Evolutionary conservation across 2,329 filamentous ascomycete genomes (phyloP).

Genomic region (Cladophialophora yegresii): DNA sequence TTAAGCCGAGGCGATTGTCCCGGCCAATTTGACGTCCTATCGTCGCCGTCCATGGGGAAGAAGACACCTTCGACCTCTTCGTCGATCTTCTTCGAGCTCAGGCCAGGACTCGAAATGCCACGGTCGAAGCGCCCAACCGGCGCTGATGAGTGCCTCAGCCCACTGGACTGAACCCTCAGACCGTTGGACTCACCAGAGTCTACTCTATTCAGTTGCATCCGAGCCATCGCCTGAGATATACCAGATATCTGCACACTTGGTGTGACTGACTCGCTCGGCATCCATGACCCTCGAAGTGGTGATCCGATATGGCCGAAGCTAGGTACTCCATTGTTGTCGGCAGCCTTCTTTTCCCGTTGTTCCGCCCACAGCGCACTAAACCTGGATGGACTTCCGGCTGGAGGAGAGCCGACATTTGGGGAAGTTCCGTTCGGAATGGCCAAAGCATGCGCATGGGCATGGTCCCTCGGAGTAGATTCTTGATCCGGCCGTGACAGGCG

Average conservation of each 20-base stretch:
- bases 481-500: conserved; percentile 61
- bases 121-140: conserved; percentile 45
- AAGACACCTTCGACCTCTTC: conserved; percentile 51
- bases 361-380: conserved; percentile 62
- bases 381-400: conserved; percentile 60
- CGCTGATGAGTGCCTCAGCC: conserved; percentile 42
- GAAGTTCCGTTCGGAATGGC: conserved; percentile 53
- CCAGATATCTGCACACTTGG: conserved; percentile 33
- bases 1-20: conserved; percentile 30
- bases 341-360: conserved; percentile 54
- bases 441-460: conserved; percentile 54
- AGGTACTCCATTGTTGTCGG: conserved; percentile 49
- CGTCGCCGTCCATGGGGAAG: conserved; percentile 56
- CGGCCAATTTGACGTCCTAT: conserved; percentile 40
- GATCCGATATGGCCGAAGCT: conserved; percentile 65
- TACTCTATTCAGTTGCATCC: conserved; percentile 47
- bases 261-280: conserved; percentile 29
- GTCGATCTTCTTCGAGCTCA: conserved; percentile 52
- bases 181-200: conserved; percentile 38
- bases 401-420: conserved; percentile 57
- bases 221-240: conserved; percentile 37
- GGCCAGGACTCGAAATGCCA: conserved; percentile 50
- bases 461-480: conserved; percentile 50
- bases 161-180: conserved; percentile 35
- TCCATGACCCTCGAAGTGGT: conserved; percentile 63